Conservation (phyloP, 108 stramenopile genomes). For the Pseudonitzschia delicatissima region DNA sequence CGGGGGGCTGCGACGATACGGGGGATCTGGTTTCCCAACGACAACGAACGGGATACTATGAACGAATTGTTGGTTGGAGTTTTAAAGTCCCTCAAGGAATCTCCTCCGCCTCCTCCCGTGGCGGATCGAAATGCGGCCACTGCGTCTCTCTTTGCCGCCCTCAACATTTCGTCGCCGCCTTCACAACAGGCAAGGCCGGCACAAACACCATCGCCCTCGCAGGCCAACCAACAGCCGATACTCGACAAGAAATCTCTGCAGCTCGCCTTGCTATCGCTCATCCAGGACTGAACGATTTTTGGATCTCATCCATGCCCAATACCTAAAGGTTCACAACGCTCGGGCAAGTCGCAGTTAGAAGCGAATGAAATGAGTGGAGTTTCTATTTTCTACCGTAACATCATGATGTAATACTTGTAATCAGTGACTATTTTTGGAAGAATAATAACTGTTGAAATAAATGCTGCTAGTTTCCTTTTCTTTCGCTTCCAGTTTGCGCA, state of each 20-base stretch:
- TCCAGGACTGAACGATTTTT: slow-evolving; percentile 89
- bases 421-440: too few relatives aligned
- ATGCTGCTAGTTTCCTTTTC: too few relatives aligned
- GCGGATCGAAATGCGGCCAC: slow-evolving; percentile 3
- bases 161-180: background rate
- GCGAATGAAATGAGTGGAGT: background rate
- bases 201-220: background rate
- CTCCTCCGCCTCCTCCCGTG: slow-evolving; percentile 19
- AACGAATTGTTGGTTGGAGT: slow-evolving; percentile 43
- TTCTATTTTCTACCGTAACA: background rate
- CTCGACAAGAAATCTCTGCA: slow-evolving; percentile 84
- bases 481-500: too few relatives aligned
- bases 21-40: slow-evolving; percentile 81
- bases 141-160: slow-evolving; percentile 4
- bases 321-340: slow-evolving; percentile 75
- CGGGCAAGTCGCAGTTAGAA: slow-evolving; percentile 31
- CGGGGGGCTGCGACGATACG: slow-evolving; percentile 44
- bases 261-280: slow-evolving; percentile 68
- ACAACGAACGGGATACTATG: slow-evolving; percentile 52
- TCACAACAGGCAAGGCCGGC: background rate
- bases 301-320: slow-evolving; percentile 85
- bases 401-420: too few relatives aligned
- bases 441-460: too few relatives aligned
- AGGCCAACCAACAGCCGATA: slow-evolving; percentile 8
- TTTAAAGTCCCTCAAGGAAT: slow-evolving; percentile 24